Evolutionary conservation across 2,329 filamentous ascomycete species (phyloP), one percentile per base, ranked within the genome.

Genomic region (Alternaria dauci): DNA sequence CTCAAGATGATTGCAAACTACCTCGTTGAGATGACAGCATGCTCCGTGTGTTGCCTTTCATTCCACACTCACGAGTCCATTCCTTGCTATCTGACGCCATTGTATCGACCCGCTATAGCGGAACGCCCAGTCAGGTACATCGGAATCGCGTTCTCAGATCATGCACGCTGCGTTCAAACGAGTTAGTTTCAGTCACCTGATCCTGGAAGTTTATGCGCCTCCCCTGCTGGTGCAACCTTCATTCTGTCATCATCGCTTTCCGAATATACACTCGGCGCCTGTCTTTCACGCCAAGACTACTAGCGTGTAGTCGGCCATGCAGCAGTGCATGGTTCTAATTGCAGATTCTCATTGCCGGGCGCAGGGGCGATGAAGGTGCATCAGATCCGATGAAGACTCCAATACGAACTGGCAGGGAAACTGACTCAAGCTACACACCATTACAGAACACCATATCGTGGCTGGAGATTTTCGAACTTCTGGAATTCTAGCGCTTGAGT

Each of bases 81-180:
- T 32, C 16, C 38, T 60, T 41, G 46, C 58, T 18, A 20, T 53
- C 34, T 52, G 26, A 41, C 42, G 28, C 36, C 44, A 47, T 47
- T 55, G 34, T 25, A 18, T 36, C 36, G 34, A 44, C 57, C 58
- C 52, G 26, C 52, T 39, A 32, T 44, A 51, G 39, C 25, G 52
- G 44, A 59, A 51, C 58, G 52, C 26, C 52, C 58, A 59, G 58
- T 56, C 58, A 59, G 58, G 58, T 39, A 60, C 53, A 47, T 60
- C 53, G 41, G 34, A 47, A 57, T 60, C 58, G 58, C 39, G 9
- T 60, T 52, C 6, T 61, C 58, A 61, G 53, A 53, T 53, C 58
- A 57, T 61, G 58, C 58, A 58, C 26, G 32, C 47, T 16, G 41
- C 16, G 28, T 48, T 46, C 20, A 20, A 52, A 47, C 20, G 42